Percentiles rank a stretch among this genome's conserved stretches.
Evolutionary conservation across 257 asterid genomes (phyloP).

Genomic region (Plectranthus barbatus): DNA sequence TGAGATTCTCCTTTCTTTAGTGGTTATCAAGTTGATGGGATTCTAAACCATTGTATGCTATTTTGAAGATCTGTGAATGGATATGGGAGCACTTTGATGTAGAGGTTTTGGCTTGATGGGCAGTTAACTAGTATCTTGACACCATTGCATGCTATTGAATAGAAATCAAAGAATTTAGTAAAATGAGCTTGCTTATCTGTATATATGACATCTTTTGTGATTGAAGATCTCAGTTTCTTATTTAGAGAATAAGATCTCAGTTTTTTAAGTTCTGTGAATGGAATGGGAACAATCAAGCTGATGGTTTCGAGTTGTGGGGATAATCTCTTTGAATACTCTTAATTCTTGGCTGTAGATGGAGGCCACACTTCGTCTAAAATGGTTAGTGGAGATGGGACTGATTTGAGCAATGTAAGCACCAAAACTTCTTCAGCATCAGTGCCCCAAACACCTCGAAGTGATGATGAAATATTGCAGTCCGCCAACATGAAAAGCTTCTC

Average conservation of each 20-base stretch:
- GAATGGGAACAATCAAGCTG: not conserved
- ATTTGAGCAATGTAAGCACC: constrained; percentile 33
- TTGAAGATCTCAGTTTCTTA: not conserved
- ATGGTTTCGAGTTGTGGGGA: not conserved
- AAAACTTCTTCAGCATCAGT: constrained; percentile 39
- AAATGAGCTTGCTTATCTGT: not conserved
- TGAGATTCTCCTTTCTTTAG: no score
- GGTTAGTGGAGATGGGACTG: constrained; percentile 37
- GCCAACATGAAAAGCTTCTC: constrained; percentile 52
- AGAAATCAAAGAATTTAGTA: not conserved
- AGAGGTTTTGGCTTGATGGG: not conserved
- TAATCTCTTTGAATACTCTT: not conserved
- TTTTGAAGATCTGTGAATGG: no score
- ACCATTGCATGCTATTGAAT: not conserved
- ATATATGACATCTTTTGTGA: not conserved
- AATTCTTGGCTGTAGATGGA: not conserved
- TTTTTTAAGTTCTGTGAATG: not conserved
- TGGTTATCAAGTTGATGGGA: no score
- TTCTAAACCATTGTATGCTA: no score
- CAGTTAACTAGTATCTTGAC: not conserved
- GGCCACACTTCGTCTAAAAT: constrained; percentile 32
- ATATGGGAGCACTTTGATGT: no score
- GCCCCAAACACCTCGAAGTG: constrained; percentile 52
- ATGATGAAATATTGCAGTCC: constrained; percentile 52
- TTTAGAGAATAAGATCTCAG: no score